These are phyloP conservation scores for Acanthamoeba sp. DNA, from an alignment of 208 protist genomes.

Conservation along the genomic window DNA sequence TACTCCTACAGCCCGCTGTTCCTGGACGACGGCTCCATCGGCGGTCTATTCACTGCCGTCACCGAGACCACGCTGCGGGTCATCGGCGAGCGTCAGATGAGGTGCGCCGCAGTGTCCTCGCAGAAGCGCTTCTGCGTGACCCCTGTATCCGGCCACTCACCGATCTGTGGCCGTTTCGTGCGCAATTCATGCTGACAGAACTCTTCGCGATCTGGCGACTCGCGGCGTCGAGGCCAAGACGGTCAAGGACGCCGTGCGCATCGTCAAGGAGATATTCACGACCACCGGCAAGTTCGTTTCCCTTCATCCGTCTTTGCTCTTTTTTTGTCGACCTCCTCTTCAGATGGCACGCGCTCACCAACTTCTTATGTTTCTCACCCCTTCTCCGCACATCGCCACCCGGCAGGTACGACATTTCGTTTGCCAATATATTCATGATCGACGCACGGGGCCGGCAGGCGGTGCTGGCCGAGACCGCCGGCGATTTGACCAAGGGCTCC, in stretches of 20 bases:
- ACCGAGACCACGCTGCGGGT: slow-evolving; percentile 47
- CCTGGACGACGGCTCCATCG: neutral
- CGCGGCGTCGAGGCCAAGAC: neutral
- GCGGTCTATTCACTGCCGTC: slow-evolving; percentile 9
- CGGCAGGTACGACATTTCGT: slow-evolving; percentile 7
- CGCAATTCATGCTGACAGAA: neutral
- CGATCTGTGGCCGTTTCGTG: neutral
- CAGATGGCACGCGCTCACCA: too few species aligned
- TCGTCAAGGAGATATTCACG: neutral
- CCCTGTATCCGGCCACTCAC: too few species aligned
- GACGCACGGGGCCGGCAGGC: neutral
- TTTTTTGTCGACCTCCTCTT: neutral
- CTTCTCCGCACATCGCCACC: too few species aligned
- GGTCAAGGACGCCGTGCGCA: neutral
- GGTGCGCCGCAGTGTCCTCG: neutral
- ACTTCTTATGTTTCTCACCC: neutral
- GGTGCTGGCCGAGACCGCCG: neutral
- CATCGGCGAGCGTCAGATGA: slow-evolving; percentile 6
- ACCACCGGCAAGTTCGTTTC: slow-evolving; percentile 6
- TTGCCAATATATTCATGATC: slow-evolving; percentile 30
- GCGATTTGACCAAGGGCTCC: neutral
- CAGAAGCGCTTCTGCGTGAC: too few species aligned
- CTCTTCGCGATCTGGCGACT: neutral
- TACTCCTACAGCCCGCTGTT: slow-evolving; percentile 61
- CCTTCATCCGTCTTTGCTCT: neutral